phyloP scores from a whole-genome alignment of 495 filamentous ascomycete genomes.

The Annulohypoxylon nitens region DNA sequence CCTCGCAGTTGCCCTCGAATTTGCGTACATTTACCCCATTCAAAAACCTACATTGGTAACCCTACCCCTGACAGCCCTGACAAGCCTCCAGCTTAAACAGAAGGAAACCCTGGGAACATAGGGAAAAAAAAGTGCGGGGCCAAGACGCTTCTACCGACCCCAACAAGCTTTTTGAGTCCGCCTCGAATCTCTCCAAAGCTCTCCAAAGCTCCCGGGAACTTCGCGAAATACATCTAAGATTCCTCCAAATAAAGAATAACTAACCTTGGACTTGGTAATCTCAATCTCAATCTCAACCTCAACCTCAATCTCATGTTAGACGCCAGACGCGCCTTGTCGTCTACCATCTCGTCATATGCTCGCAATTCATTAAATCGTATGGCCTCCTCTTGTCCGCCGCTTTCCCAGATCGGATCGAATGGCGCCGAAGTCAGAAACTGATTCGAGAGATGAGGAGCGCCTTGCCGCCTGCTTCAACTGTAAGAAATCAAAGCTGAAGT shows the following conservation, averaged over 20 bases:
- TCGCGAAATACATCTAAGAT: constrained; percentile 1
- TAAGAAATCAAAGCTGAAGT: constrained; percentile 76
- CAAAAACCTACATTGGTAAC: constrained; percentile 19
- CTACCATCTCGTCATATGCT: constrained; percentile 24
- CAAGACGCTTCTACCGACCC: constrained; percentile 44
- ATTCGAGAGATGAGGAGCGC: constrained; percentile 50
- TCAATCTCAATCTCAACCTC: neutral
- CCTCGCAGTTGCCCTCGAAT: constrained; percentile 2
- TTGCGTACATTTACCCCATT: constrained; percentile 2
- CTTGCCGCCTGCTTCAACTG: constrained; percentile 76
- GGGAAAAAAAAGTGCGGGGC: constrained; percentile 39
- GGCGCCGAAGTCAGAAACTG: constrained; percentile 46
- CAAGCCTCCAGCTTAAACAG: constrained; percentile 17
- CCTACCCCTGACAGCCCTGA: constrained; percentile 28
- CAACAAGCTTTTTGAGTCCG: constrained; percentile 21
- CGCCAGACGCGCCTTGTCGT: constrained; percentile 5
- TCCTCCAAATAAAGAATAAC: constrained; percentile 35
- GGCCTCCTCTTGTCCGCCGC: constrained; percentile 41
- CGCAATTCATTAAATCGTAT: constrained; percentile 35
- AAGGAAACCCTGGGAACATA: constrained; percentile 24
- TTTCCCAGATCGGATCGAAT: constrained; percentile 47
- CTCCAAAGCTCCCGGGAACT: constrained; percentile 1
- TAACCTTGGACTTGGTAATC: constrained; percentile 11
- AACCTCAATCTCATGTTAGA: constrained; percentile 1
- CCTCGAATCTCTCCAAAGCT: constrained; percentile 8